Base-by-base conservation (phyloP, 192 early-diverging fungal genomes). In the Thamnidium elegans region DNA sequence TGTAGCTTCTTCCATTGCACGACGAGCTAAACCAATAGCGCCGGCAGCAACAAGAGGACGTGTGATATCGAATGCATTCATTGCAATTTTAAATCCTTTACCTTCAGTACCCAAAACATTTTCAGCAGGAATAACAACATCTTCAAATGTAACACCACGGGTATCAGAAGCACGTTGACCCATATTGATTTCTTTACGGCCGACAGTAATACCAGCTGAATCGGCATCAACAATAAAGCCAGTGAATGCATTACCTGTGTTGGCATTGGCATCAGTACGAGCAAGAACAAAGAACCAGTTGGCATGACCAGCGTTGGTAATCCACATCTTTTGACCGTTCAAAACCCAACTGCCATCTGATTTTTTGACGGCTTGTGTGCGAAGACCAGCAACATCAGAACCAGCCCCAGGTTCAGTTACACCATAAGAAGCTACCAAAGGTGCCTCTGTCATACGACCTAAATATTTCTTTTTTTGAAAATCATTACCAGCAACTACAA, bases 261-360 rank as follows among this genome's bases (percentile, higher is more conserved):
- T 82, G 58, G 91, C 92, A 14, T 68, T 83, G 10, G 88, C 76
- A 74, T 95, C 93, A 30, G 94, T 95, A 68, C 87, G 86, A 42
- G 95, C 95, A 45, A 98, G 79, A 31, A 96, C 86, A 79, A 96
- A 98, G 89, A 85, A 96, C 94, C 94, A 98, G 86, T 98, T 94
- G 62, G 95, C 95, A 70, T 95, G 86, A 26, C 92, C 93, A 65
- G 90, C 91, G 70, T 98, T 98, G 55, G 95, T 98, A 73, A 98
- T 98, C 94, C 94, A 98, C 93, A 96, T 96, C 83, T 98, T 98
- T 67, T 88, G 84, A 30, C 94, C 94, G 67, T 90, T 91, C 50
- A 91, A 78, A 0, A 90, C 71, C 89, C 90, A 93, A 55, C 85
- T 82, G 3, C 58, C 58, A 74, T 91, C 83, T n/a, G 88, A 87